Base-by-base conservation (phyloP, 805 yeast species). In the Candida michaelii region DNA sequence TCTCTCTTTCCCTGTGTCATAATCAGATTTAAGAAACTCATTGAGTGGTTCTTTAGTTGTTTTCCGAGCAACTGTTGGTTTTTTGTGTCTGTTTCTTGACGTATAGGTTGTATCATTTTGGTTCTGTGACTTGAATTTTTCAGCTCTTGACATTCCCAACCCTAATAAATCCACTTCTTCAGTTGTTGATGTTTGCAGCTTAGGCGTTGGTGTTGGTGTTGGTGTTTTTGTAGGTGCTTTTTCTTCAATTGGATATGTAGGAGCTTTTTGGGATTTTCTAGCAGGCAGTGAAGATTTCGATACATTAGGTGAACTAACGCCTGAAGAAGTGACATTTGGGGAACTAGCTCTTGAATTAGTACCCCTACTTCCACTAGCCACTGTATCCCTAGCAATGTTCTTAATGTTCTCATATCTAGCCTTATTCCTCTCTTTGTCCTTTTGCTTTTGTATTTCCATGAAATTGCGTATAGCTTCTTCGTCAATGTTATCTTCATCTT, bases 1-100 rank as follows among this genome's bases (percentile, higher is more conserved):
- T 18, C 71, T 71, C 6, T 61, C 63, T 46, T 80, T 79, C 21
- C 71, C 66, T 17, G 73, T 74, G 6, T 69, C 66, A 66, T 81
- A 51, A 65, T 66, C 64, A 30, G 65, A 64, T 50, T 65, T 66
- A 27, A 63, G 62, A 51, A 72, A 65, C 30, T 68, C 66, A 50
- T 71, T 63, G 37, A 71, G 50, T 1, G 65, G 60, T 30, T 43
- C 49, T 33, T 32, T 44, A 7, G 49, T 47, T 5, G 53, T 47
- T 23, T 32, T 45, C 24, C 47, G 37, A 29, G 37, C 19, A 12
- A 18, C 40, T 15, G 13, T 16, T 6, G 35, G 30, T 12, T 32
- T 38, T 11, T 23, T 25, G 5, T 15, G 23, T 30, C 52, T 40
- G 33, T 50, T 43, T 43, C 64, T 57, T 1, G 65, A 56, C 1